Base-by-base conservation (phyloP, 2,329 filamentous ascomycete genomes). In the Paecilomyces dactylethromorphus region DNA sequence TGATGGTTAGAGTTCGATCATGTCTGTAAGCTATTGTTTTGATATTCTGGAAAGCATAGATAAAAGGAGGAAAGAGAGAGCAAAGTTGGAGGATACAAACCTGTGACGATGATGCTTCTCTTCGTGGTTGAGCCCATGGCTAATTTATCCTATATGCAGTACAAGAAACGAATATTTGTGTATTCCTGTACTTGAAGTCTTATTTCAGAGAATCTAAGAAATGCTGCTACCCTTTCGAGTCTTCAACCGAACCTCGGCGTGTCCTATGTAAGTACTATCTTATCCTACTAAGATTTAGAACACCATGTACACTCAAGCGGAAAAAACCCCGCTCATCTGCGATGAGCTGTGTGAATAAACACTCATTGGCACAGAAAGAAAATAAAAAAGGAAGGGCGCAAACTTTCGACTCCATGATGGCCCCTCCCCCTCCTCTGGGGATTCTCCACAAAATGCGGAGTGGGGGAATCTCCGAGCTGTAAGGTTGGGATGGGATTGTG, bases 71-170 rank as follows among this genome's bases (percentile, higher is more conserved):
- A 32, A 15, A 21, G 15, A n/a, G n/a, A n/a, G n/a, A n/a, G n/a
- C n/a, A n/a, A n/a, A n/a, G 31, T 21, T 32, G 31, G 26, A 33
- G 21, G 15, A 35, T 18, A 63, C 60, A n/a, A 53, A 69, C 69
- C 69, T 5, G 70, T 72, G 18, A 72, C 63, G 26, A 72, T 63
- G 49, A 72, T 67, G 56, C 65, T 69, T 63, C 62, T 65, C 52
- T 59, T 66, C 4, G 26, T 32, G 21, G 57, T 49, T n/a, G 39
- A 45, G 53, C 26, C 31, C 57, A 58, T 58, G 45, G 11, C 52
- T 35, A 33, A 18, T 45, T 8, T 45, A 18, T 45, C 7, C 6
- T n/a, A 10, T 45, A 45, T 45, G 18, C 13, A 15, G 32, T 33
- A 10, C n/a, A 10, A 10, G 10, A 45, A 6, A 45, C n/a, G 4